Evolutionary conservation across 1,284 basidiomycete species (phyloP), one percentile per base, ranked within the genome.

Genomic region (Porodaedalea pini): DNA sequence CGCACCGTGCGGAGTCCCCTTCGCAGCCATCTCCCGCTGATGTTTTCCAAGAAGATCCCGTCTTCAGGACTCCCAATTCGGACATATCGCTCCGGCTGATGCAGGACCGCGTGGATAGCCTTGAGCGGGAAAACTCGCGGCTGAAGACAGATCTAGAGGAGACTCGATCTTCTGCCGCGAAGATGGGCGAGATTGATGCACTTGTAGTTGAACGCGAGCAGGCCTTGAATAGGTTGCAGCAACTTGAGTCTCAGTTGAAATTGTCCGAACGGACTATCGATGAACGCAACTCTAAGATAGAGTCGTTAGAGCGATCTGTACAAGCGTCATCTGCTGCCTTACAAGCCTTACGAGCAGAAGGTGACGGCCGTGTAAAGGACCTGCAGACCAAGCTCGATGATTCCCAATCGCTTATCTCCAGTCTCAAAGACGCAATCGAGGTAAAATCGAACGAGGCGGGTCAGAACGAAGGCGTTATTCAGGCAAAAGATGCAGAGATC

Each of bases 401-500:
- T 17, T 75, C 72, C 53, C 77, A 79, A 21, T 65, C 69, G 8
- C 68, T 80, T 27, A 67, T 78, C 21, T 68, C 69, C 51, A 77
- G 74, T 61, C 70, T 88, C 52, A 80, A 81, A 63, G 77, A 78
- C 32, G 73, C 77, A 1, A 71, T 82, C 29, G 75, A 77, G 45
- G 73, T 70, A n/a, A 80, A 84, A 62, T 78, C 83, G 59, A 76
- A 73, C 10, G 72, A 74, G 39, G 78, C 79, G 63, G 76, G 74
- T 51, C 77, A 85, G 65, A 80, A 74, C 53, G 74, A 79, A 44
- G 73, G 77, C 0, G 67, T 75, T 19, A 65, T 86, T 15, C 73
- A 73, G 34, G 73, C 79, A 8, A 86, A 86, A 67, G 76, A 82
- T 50, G 73, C 75, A 3, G 80, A 83, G 64, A 79, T 89, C 47